Evolutionary conservation across 257 asterid genomes (phyloP), one percentile per base, ranked within the genome.

Genomic region (Osmanthus fragrans): DNA sequence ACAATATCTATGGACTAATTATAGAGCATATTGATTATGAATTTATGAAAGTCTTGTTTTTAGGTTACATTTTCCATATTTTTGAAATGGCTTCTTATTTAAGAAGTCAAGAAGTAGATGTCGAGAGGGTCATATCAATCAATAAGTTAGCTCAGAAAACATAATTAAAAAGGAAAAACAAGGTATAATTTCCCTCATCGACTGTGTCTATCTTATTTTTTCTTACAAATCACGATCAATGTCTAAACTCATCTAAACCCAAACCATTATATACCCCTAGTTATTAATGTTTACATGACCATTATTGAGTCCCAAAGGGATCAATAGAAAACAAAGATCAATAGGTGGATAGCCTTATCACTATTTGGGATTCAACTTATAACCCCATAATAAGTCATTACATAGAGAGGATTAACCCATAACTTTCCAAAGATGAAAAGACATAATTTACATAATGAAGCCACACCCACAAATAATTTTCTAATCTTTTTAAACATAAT

Each of bases 281-380:
- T 42, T 42, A 42, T 3, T 42, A 12, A 42, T 42, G 51, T 42
- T 42, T 2, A 42, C 3, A 11, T 21, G 39, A 21, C 33, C 19
- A 70, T 7, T 19, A 19, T 13, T 21, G 9, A 36, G 19, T 25
- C 2, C 30, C 12, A 60, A 25, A 42, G 11, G 12, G 16, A 42
- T 1, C 51, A 42, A 42, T 11, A 12, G 25, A 71, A 7, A 63
- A 2, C 66, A 21, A 66, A 49, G 42, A 73, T 81, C 39, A 77
- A 82, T 80, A 82, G 75, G 80, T 77, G 58, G 45, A 70, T 82
- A 82, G 51, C 71, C 82, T 79, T 80, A 82, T 80, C 78, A 75
- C 76, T 45, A 67, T 72, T 66, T 72, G 78, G 78, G 54, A 71
- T 39, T 80, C 81, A 82, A 84, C 88, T 84, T 82, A 87, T 82